phyloP scores from a whole-genome alignment of 345 rosid species.

The Syzygium oleosum region DNA sequence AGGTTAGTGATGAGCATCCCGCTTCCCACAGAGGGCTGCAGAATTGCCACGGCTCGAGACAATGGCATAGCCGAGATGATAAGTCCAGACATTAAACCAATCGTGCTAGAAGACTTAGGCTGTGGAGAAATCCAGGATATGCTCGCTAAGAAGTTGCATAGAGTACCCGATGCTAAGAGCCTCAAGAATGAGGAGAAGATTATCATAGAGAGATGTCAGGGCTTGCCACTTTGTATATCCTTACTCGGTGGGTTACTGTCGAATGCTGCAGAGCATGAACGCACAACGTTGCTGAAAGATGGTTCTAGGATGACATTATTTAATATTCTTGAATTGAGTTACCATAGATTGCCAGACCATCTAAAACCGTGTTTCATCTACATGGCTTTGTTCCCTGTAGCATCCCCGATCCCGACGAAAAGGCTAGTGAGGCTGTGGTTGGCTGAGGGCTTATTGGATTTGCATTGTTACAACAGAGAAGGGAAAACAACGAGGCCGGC shows the following conservation, averaged over 20 bases:
- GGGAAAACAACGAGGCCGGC: background rate
- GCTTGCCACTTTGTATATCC: background rate
- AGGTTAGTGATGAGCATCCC: background rate
- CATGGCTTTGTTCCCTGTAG: constrained; percentile 7
- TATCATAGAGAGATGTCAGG: background rate
- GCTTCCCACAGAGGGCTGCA: background rate
- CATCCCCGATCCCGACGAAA: constrained; percentile 3
- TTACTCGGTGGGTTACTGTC: background rate
- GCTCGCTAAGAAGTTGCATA: background rate
- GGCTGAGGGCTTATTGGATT: constrained; percentile 8
- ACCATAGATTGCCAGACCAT: constrained; percentile 2
- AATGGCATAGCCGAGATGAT: background rate
- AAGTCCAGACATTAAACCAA: no score
- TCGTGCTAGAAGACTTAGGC: background rate
- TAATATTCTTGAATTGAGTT: background rate
- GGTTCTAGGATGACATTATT: background rate
- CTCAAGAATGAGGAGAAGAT: background rate
- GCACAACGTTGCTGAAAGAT: background rate
- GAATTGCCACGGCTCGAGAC: constrained; percentile 2
- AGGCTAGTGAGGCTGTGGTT: constrained; percentile 17
- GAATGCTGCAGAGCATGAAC: background rate
- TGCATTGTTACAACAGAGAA: no score
- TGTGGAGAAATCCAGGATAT: background rate
- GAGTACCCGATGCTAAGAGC: background rate
- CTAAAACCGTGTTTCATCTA: constrained; percentile 10